Evolutionary conservation across 169 alveolate genomes (phyloP).

Genomic region (Cryptosporidium xiaoi): DNA sequence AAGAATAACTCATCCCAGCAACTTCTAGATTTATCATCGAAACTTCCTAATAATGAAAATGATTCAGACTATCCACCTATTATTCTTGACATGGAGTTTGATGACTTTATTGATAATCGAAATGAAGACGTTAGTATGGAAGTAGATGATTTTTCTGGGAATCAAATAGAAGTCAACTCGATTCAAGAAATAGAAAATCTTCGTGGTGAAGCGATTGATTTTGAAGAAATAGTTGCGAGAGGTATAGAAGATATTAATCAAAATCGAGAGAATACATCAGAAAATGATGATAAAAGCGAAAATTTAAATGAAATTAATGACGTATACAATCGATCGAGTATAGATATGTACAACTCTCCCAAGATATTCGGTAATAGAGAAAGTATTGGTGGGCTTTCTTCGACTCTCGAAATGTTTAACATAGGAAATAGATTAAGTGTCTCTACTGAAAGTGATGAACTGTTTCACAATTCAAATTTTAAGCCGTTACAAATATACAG

Average conservation of each 20-base stretch:
- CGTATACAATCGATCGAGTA: conserved; percentile 10
- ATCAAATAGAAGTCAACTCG: conserved; percentile 21
- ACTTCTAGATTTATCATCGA: neutral
- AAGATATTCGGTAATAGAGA: conserved; percentile 7
- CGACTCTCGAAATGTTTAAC: conserved; percentile 9
- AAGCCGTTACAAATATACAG: neutral
- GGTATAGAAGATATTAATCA: conserved; percentile 58
- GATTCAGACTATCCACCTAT: neutral
- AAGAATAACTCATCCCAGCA: neutral
- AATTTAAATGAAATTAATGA: neutral
- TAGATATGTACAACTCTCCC: conserved; percentile 10
- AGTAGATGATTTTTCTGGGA: conserved; percentile 18
- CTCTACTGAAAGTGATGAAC: conserved; percentile 3
- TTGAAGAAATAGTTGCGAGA: conserved; percentile 28
- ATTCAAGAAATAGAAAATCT: conserved; percentile 32
- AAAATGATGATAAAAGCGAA: neutral
- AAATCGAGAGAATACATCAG: neutral
- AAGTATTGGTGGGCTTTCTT: conserved; percentile 63
- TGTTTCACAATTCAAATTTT: conserved; percentile 1
- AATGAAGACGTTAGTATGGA: conserved; percentile 18
- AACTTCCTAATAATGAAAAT: neutral
- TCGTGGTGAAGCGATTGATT: conserved; percentile 48
- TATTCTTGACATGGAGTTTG: conserved; percentile 63
- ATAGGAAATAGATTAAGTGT: conserved; percentile 28
- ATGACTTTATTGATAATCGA: conserved; percentile 40